These are phyloP conservation scores for Polyplosphaeria fusca DNA, from an alignment of 495 filamentous ascomycete species.

Conservation along the genomic window DNA sequence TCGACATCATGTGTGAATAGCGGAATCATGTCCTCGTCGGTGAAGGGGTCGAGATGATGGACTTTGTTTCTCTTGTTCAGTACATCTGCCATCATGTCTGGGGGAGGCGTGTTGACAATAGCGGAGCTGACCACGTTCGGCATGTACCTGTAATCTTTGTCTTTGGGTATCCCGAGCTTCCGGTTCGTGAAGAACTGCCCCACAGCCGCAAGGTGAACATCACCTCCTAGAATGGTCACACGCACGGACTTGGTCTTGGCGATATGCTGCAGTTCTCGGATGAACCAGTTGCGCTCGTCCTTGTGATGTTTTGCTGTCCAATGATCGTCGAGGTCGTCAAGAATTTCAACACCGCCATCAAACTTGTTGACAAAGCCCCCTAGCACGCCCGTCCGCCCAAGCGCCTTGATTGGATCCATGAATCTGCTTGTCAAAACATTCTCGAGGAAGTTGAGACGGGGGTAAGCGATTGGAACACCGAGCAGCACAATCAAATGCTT, in stretches of 20 bases:
- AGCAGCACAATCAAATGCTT: slow-evolving; percentile 86
- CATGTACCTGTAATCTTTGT: slow-evolving; percentile 92
- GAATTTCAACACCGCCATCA: slow-evolving; percentile 87
- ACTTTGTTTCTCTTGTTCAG: slow-evolving; percentile 92
- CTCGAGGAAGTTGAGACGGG: slow-evolving; percentile 73
- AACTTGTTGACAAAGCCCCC: slow-evolving; percentile 82
- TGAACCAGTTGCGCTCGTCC: slow-evolving; percentile 75
- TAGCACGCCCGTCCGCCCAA: slow-evolving; percentile 77
- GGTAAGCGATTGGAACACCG: slow-evolving; percentile 79
- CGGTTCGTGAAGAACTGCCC: slow-evolving; percentile 93
- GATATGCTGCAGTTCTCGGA: slow-evolving; percentile 85
- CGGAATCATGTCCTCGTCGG: slow-evolving; percentile 93
- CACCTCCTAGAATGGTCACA: slow-evolving; percentile 85
- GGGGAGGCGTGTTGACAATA: slow-evolving; percentile 86
- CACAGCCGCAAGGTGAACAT: slow-evolving; percentile 89
- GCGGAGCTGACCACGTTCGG: slow-evolving; percentile 85
- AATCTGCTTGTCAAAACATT: slow-evolving; percentile 74
- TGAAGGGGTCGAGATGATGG: slow-evolving; percentile 80
- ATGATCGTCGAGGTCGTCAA: slow-evolving; percentile 91
- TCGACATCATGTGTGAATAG: slow-evolving; percentile 87
- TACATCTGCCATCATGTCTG: slow-evolving; percentile 83
- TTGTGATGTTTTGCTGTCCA: slow-evolving; percentile 97
- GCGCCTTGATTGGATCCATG: slow-evolving; percentile 82
- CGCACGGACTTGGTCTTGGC: slow-evolving; percentile 87
- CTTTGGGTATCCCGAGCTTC: slow-evolving; percentile 69